Conservation (phyloP, 108 stramenopile species). For the Skeletonema grethae region DNA sequence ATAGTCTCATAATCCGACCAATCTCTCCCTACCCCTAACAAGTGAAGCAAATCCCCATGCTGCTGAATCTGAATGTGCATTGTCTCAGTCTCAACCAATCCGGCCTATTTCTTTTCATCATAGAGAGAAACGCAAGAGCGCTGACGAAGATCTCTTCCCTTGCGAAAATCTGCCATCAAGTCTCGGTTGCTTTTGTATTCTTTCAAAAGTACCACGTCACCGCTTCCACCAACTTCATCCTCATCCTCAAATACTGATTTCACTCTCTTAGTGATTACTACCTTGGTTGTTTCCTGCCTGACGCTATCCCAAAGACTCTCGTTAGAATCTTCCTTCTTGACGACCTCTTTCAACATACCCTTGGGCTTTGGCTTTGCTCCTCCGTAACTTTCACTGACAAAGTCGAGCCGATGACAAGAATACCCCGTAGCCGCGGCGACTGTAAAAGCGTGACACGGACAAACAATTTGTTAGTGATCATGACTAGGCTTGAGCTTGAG, state of each 20-base stretch:
- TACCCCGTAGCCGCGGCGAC: conserved; percentile 42
- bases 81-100: too few relatives aligned
- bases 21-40: too few relatives aligned
- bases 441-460: too few relatives aligned
- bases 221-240: neutral
- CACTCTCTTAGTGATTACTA: neutral
- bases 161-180: neutral
- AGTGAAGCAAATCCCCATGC: too few relatives aligned
- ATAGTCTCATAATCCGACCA: too few relatives aligned
- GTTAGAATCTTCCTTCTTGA: neutral
- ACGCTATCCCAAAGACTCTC: neutral
- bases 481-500: too few relatives aligned
- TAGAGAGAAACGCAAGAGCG: neutral
- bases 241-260: neutral
- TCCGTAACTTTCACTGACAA: conserved; percentile 48
- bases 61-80: too few relatives aligned
- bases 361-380: conserved; percentile 17
- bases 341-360: neutral
- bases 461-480: too few relatives aligned
- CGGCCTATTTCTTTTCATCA: neutral
- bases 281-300: neutral
- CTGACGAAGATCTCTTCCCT: neutral
- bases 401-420: conserved; percentile 45
- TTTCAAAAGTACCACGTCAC: neutral
- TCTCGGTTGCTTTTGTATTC: neutral